Percentiles rank a stretch among this genome's conserved stretches.
Conservation (phyloP, 2,329 filamentous ascomycete species). For the Chrysoporthe austroafricana region DNA sequence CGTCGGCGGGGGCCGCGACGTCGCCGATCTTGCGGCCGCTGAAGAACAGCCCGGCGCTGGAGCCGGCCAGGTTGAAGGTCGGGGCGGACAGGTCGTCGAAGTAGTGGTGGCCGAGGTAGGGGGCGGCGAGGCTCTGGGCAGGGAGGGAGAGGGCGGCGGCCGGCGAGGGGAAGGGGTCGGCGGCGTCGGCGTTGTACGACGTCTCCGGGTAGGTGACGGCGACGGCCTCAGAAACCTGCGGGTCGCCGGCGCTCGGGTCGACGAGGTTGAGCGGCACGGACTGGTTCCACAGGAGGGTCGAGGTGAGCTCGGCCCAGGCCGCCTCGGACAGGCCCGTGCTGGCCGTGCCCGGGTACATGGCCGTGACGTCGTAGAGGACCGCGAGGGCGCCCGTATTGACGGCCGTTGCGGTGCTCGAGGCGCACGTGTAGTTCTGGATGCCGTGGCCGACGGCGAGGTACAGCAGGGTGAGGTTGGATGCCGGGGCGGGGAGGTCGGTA, state of each 20-base stretch:
- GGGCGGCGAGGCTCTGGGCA: conserved; percentile 38
- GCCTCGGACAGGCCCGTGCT: conserved; percentile 41
- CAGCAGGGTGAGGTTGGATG: conserved; percentile 48
- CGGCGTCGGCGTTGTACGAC: conserved; percentile 46
- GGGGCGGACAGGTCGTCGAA: conserved; percentile 61
- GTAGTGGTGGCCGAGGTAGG: conserved; percentile 67
- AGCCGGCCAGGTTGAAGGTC: conserved; percentile 59
- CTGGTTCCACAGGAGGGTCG: conserved; percentile 45
- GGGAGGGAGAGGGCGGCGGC: conserved; percentile 44
- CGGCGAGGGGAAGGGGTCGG: conserved; percentile 49
- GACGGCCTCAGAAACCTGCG: conserved; percentile 30
- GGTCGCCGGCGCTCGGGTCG: conserved; percentile 34
- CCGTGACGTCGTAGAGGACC: conserved; percentile 61
- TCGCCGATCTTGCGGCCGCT: conserved; percentile 52
- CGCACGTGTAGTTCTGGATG: conserved; percentile 72
- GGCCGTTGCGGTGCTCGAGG: conserved; percentile 39
- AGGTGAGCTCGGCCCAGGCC: conserved; percentile 47
- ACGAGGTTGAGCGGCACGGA: conserved; percentile 54
- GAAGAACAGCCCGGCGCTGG: conserved; percentile 42
- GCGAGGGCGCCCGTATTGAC: conserved; percentile 59
- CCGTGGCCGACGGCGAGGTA: conserved; percentile 66
- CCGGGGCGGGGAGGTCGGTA: conserved; percentile 49
- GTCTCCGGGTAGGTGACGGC: conserved; percentile 37
- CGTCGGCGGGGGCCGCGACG: conserved; percentile 55
- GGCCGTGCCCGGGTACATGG: conserved; percentile 52